Evolutionary conservation across 2,329 filamentous ascomycete species (phyloP).

Genomic region (Venturia effusa): DNA sequence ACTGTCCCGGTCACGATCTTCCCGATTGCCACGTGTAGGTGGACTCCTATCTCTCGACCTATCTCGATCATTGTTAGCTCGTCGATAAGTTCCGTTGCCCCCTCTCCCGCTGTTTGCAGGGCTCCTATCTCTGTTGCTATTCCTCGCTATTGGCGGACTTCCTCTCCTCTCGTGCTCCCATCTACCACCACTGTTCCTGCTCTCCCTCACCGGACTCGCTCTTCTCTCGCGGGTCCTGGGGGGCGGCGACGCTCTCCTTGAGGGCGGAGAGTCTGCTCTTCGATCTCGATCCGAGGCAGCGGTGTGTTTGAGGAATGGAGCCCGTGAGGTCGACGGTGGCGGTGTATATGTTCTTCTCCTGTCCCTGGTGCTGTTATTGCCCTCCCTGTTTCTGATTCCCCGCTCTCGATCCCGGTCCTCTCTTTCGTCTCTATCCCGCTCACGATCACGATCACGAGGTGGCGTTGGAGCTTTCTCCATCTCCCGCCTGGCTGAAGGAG

Average conservation of each 20-base stretch:
- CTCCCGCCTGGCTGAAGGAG: not conserved
- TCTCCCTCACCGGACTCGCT: conserved; percentile 4
- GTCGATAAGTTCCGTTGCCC: conserved; percentile 19
- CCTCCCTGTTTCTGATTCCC: conserved; percentile 16
- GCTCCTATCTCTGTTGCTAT: conserved; percentile 14
- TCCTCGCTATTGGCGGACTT: too few relatives aligned
- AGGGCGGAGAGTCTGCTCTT: not conserved
- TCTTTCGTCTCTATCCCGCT: conserved; percentile 17
- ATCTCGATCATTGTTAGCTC: conserved; percentile 17
- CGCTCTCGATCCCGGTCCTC: conserved; percentile 12
- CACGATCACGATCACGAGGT: conserved; percentile 14
- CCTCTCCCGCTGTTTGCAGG: conserved; percentile 16
- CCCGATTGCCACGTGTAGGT: not conserved
- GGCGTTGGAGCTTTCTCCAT: not conserved
- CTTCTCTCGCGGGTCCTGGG: not conserved
- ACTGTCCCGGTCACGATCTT: not conserved
- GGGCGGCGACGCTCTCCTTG: not conserved
- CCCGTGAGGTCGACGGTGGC: not conserved
- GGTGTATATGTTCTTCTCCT: conserved; percentile 17
- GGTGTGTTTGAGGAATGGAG: not conserved
- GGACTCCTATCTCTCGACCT: conserved; percentile 15
- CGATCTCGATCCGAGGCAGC: not conserved
- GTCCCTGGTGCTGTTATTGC: conserved; percentile 15
- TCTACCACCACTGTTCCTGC: conserved; percentile 17
- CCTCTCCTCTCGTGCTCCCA: conserved; percentile 19